A percentile compares a stretch with the other conserved stretches of the same genome.
phyloP scores from a whole-genome alignment of 2,329 filamentous ascomycete species.

The Sclerotinia minor region DNA sequence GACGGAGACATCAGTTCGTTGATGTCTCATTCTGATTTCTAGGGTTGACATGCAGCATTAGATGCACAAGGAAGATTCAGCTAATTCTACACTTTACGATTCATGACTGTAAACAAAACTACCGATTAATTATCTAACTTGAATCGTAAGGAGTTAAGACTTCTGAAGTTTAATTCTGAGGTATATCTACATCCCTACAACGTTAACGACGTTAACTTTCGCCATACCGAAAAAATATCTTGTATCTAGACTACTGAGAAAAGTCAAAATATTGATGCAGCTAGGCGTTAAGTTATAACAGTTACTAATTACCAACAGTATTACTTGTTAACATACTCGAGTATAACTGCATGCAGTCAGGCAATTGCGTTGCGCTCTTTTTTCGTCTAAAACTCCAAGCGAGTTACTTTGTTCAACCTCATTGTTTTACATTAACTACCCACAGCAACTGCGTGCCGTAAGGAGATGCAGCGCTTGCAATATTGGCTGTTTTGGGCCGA shows the following conservation, averaged over 20 bases:
- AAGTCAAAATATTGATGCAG: neutral
- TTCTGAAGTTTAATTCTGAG: neutral
- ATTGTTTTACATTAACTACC: neutral
- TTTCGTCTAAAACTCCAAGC: slow-evolving; percentile 9
- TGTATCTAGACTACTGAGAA: neutral
- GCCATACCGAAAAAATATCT: neutral
- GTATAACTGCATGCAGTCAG: neutral
- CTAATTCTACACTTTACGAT: neutral
- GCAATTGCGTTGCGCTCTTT: neutral
- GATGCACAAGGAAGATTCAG: neutral
- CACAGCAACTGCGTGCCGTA: neutral
- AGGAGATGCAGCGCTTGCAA: neutral
- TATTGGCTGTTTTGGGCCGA: neutral
- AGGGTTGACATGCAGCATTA: neutral
- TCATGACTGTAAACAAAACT: neutral
- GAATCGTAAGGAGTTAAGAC: too few species aligned
- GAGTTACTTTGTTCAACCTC: neutral
- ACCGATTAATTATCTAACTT: slow-evolving; percentile 2
- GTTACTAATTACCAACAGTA: too few species aligned
- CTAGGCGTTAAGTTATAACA: neutral
- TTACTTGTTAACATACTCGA: too few species aligned
- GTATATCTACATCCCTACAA: neutral
- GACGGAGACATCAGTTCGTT: neutral
- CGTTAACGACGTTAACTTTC: neutral
- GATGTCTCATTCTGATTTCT: neutral